Conservation (phyloP, 768 basidiomycete species). For the Termitomyces sp. region DNA sequence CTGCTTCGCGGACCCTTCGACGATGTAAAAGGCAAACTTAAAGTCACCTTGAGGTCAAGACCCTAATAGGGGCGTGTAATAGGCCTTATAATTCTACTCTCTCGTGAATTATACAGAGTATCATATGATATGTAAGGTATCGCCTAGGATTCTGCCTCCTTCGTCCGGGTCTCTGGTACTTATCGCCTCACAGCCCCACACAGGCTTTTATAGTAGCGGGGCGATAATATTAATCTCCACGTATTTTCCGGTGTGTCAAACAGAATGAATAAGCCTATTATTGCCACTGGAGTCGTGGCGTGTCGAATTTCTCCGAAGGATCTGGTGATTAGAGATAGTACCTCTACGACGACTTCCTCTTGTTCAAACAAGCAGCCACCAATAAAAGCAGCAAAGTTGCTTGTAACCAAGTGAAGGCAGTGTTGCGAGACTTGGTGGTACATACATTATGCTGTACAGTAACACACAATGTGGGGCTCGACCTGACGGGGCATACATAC, state of each 20-base stretch:
- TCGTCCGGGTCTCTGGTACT: not conserved
- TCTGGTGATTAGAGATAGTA: not conserved
- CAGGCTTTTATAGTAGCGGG: too few species aligned
- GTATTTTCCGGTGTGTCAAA: not conserved
- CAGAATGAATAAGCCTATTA: not conserved
- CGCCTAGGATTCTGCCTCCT: too few species aligned
- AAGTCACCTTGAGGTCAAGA: slow-evolving; percentile 36
- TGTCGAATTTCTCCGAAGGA: not conserved
- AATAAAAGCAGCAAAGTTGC: not conserved
- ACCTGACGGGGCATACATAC: not conserved
- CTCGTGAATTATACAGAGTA: not conserved
- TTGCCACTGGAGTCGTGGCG: not conserved
- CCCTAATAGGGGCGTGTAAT: slow-evolving; percentile 26
- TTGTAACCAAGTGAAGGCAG: not conserved
- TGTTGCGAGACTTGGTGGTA: not conserved
- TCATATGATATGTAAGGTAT: too few species aligned
- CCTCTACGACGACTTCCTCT: not conserved
- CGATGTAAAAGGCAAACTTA: slow-evolving; percentile 36
- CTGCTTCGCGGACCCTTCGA: slow-evolving; percentile 34
- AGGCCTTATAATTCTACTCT: not conserved
- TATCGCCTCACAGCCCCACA: not conserved
- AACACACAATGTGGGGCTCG: not conserved
- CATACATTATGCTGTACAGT: slow-evolving; percentile 6
- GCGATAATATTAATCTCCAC: not conserved
- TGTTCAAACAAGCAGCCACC: not conserved